Base-by-base conservation (phyloP, 2,329 filamentous ascomycete genomes). In the Fusarium neocosmosporiellum region DNA sequence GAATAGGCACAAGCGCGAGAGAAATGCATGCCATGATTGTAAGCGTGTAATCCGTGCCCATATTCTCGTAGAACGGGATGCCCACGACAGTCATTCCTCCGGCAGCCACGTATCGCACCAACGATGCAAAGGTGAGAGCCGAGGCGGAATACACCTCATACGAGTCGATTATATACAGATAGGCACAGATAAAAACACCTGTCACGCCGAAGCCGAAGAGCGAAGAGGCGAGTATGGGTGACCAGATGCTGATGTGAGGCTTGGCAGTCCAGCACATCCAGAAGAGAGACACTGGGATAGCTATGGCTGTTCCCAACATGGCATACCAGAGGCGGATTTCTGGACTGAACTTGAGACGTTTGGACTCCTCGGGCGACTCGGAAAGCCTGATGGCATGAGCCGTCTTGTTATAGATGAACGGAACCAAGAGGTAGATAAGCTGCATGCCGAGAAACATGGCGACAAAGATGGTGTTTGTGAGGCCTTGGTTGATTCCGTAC, bases 181-280 rank as follows among this genome's bases (percentile, higher is more conserved):
- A 88, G 43, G 81, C 84, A 60, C 81, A 83, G 67, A 88, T 85
- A 77, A 88, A 88, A 13, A 88, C 81, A 54, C 82, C 83, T 11
- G 86, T 82, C 33, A 86, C 82, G 2, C 86, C 86, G 69, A 84
- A 85, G 7, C 88, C 88, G 73, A 90, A 88, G 1, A 88, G 70
- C 1, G 85, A 83, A n/a, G 83, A 86, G 1, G 87, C 87, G 2
- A 79, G 78, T 4, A 90, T 81, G 0, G 86, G 85, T 20, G 83
- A 85, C 87, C 87, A 89, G 20, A 77, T 78, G 3, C 84, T 86
- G 27, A 89, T 84, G 5, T 61, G 77, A 0, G 78, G 58, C 63
- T 83, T 81, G 37, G 83, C 81, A 0, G 86, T 88, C 88, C 88
- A 90, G 0, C 84, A 88, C 79, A 90, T 87, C 88, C 88, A 90